These are phyloP conservation scores for Phytophthora sansomeana DNA, from an alignment of 352 stramenopile species.

Conservation along the genomic window DNA sequence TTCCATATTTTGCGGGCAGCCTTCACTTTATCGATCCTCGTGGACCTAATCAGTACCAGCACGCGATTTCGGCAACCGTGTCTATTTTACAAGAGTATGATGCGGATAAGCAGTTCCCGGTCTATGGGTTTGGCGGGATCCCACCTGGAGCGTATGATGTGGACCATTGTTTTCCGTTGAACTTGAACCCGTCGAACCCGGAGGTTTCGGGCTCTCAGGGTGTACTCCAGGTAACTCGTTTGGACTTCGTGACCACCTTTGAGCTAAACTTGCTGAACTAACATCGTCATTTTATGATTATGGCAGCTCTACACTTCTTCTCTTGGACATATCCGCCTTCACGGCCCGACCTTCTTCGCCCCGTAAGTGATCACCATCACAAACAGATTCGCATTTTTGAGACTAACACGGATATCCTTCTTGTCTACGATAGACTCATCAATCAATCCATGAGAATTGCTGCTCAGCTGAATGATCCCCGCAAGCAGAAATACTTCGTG, in stretches of 20 bases:
- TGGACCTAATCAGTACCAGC: constrained; percentile 82
- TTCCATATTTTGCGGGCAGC: constrained; percentile 26
- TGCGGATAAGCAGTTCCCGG: constrained; percentile 74
- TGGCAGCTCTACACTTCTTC: constrained; percentile 61
- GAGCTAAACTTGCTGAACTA: neutral
- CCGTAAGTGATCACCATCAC: constrained; percentile 37
- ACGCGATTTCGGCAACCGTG: constrained; percentile 69
- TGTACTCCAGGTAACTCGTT: constrained; percentile 64
- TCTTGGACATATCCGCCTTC: constrained; percentile 57
- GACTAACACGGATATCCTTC: constrained; percentile 9
- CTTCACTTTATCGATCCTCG: constrained; percentile 75
- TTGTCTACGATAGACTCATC: constrained; percentile 47
- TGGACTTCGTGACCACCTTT: neutral
- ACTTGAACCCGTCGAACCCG: constrained; percentile 68
- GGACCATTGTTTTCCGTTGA: constrained; percentile 93
- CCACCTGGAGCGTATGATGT: constrained; percentile 70
- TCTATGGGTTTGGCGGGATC: constrained; percentile 86
- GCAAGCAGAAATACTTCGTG: constrained; percentile 87
- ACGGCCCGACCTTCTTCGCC: constrained; percentile 66
- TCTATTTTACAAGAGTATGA: constrained; percentile 79
- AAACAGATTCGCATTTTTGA: neutral
- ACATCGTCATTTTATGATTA: neutral
- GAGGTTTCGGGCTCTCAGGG: constrained; percentile 79
- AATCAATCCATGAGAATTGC: constrained; percentile 62
- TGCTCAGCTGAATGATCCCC: constrained; percentile 45